A percentile compares a stretch with the other conserved stretches of the same genome.
phyloP scores from a whole-genome alignment of 352 stramenopile species.

The Phytopythium ostracodes region DNA sequence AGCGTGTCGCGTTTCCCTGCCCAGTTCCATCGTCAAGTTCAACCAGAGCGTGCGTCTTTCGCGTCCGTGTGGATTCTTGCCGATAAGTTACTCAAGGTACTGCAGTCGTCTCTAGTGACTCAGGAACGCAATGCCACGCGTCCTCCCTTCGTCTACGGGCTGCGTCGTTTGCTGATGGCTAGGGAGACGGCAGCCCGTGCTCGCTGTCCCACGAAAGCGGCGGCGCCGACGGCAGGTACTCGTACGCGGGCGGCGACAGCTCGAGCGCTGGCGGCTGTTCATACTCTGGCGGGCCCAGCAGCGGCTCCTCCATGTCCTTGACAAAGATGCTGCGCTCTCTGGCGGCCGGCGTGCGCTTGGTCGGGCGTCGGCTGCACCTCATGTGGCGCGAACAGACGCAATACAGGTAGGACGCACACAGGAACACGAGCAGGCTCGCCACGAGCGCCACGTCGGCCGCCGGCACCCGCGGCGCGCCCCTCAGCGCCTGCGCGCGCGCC shows the following conservation, averaged over 20 bases:
- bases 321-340: conserved; percentile 22
- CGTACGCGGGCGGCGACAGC: conserved; percentile 34
- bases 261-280: conserved; percentile 31
- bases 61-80: background rate
- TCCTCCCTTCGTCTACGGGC: background rate
- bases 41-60: background rate
- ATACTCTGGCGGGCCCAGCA: conserved; percentile 41
- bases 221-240: conserved; percentile 64
- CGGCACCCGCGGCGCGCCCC: conserved; percentile 13
- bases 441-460: conserved; percentile 36
- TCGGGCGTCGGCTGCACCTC: conserved; percentile 6
- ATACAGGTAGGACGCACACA: conserved; percentile 46
- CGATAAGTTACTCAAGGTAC: conserved; percentile 3
- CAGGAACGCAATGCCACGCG: no score
- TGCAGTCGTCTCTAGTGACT: background rate
- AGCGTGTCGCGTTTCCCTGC: conserved; percentile 1
- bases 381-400: conserved; percentile 43
- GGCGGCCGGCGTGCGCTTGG: conserved; percentile 8
- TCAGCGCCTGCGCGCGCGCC: background rate
- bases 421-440: conserved; percentile 35
- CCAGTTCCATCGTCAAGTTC: background rate
- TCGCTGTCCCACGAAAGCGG: conserved; percentile 22
- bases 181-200: background rate
- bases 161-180: background rate
- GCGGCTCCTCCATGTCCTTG: conserved; percentile 66